phyloP scores from a whole-genome alignment of 805 yeast species.

The Hanseniaspora guilliermondii region DNA sequence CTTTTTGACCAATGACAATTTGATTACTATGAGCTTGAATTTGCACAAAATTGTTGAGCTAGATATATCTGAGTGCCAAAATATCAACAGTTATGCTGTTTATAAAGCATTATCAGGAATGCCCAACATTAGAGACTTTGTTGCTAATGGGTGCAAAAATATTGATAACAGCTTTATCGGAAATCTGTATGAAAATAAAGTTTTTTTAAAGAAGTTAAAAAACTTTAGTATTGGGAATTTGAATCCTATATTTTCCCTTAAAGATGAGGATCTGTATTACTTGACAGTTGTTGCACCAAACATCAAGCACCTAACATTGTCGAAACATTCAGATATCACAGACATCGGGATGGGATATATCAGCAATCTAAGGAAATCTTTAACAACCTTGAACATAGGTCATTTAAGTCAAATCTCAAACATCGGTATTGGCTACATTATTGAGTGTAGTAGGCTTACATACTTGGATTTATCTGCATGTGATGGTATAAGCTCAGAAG shows the following conservation, averaged over 20 bases:
- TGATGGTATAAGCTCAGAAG: neutral
- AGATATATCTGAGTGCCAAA: slow-evolving; percentile 7
- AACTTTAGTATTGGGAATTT: slow-evolving; percentile 3
- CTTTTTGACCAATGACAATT: neutral
- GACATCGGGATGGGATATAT: neutral
- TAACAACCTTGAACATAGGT: slow-evolving; percentile 8
- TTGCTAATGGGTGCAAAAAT: slow-evolving; percentile 10
- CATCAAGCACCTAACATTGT: slow-evolving; percentile 2
- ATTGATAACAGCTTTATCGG: neutral
- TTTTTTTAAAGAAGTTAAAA: neutral
- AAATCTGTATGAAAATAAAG: neutral
- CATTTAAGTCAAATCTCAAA: neutral
- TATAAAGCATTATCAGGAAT: neutral
- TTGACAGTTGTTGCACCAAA: slow-evolving; percentile 3
- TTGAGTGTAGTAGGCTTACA: neutral
- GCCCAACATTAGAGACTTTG: slow-evolving; percentile 8
- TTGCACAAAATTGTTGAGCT: slow-evolving; percentile 9
- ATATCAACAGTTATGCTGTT: slow-evolving; percentile 1
- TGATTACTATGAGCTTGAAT: neutral
- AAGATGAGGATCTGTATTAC: neutral
- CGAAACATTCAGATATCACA: neutral
- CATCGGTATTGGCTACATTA: neutral
- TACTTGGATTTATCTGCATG: slow-evolving; percentile 9
- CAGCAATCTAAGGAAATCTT: neutral
- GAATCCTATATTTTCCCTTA: neutral